Conservation (phyloP, 257 asterid species). For the Fraxinus anomala region DNA sequence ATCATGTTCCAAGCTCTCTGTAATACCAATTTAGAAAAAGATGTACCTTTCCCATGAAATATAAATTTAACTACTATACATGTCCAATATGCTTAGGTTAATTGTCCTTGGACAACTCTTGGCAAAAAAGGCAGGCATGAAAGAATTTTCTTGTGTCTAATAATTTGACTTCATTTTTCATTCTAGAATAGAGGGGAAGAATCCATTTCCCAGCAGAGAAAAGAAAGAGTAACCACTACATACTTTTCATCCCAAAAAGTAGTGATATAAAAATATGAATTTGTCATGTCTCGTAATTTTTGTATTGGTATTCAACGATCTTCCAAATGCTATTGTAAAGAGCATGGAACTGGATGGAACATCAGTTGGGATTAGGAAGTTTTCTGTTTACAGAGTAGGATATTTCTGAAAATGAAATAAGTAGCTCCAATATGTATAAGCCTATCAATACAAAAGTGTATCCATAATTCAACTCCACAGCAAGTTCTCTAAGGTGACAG, state of each 20-base stretch:
- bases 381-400: background rate
- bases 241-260: conserved; percentile 14
- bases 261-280: conserved; percentile 6
- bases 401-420: background rate
- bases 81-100: background rate
- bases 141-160: background rate
- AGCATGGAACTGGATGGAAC: conserved; percentile 17
- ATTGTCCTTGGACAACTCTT: conserved; percentile 16
- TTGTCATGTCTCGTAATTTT: background rate
- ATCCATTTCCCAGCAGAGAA: conserved; percentile 17
- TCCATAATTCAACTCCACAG: conserved; percentile 17
- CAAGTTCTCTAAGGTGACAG: background rate
- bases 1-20: conserved; percentile 57
- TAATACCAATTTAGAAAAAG: conserved; percentile 36
- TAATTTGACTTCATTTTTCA: conserved; percentile 7
- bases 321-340: conserved; percentile 2
- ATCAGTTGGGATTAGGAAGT: conserved; percentile 4
- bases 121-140: background rate
- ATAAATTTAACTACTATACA: conserved; percentile 17
- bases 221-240: background rate
- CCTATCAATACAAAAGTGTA: conserved; percentile 17
- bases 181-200: conserved; percentile 21
- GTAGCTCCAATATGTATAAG: conserved; percentile 11
- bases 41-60: conserved; percentile 23
- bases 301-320: conserved; percentile 9